These are phyloP conservation scores for Saitoella complicata DNA, from an alignment of 805 yeast genomes.

Conservation along the genomic window DNA sequence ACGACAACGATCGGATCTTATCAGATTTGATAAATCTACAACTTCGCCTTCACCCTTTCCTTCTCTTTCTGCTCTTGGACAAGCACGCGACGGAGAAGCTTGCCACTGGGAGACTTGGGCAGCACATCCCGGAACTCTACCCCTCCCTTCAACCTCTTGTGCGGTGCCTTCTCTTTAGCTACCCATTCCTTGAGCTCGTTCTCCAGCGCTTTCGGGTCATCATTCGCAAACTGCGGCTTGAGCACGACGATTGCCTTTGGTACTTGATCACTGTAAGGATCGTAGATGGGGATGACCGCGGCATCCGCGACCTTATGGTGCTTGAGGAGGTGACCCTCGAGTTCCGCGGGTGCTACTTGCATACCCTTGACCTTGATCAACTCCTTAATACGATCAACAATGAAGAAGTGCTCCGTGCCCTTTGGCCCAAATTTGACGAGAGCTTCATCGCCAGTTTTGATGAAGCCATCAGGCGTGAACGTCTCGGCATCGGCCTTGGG, in stretches of 20 bases:
- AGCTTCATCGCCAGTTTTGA: slow-evolving; percentile 43
- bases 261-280: slow-evolving; percentile 32
- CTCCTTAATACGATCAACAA: slow-evolving; percentile 50
- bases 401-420: slow-evolving; percentile 24
- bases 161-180: slow-evolving; percentile 22
- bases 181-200: slow-evolving; percentile 19
- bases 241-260: slow-evolving; percentile 67
- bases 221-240: slow-evolving; percentile 25
- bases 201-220: slow-evolving; percentile 15
- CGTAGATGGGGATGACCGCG: slow-evolving; percentile 44
- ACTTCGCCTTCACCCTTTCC: no score
- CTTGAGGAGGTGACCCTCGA: slow-evolving; percentile 48
- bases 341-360: slow-evolving; percentile 87
- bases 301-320: slow-evolving; percentile 69
- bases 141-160: slow-evolving; percentile 27
- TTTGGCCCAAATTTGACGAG: slow-evolving; percentile 15
- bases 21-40: no score
- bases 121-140: slow-evolving; percentile 60
- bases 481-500: slow-evolving; percentile 31
- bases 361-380: slow-evolving; percentile 61
- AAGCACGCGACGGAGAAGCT: slow-evolving; percentile 66
- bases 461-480: slow-evolving; percentile 36
- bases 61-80: no score
- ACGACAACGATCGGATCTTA: no score
- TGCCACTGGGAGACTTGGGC: slow-evolving; percentile 91